Conservation (phyloP, 1,284 basidiomycete species). For the Golubevia sp. region DNA sequence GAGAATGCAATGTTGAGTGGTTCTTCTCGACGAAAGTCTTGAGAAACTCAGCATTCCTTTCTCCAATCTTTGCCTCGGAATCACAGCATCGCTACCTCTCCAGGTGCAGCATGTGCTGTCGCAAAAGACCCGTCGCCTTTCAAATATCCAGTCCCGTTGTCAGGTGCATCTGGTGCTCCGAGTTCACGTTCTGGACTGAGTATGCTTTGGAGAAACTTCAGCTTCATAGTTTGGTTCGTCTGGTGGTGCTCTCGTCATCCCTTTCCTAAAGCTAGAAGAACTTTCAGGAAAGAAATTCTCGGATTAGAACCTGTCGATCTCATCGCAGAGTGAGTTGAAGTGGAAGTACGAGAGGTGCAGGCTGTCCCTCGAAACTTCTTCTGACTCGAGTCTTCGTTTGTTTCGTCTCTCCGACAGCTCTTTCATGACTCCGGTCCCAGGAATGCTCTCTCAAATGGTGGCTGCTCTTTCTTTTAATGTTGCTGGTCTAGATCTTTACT, state of each 20-base stretch:
- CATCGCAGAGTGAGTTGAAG: no score
- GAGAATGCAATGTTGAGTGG: no score
- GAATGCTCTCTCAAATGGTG: constrained; percentile 16
- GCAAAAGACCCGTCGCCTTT: neutral
- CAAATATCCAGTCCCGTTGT: constrained; percentile 2
- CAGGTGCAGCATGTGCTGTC: constrained; percentile 4
- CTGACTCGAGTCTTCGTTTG: no score
- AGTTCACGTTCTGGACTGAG: constrained; percentile 10
- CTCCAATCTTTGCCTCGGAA: no score
- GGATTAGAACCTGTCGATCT: constrained; percentile 22
- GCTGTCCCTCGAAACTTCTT: no score
- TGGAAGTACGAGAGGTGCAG: no score
- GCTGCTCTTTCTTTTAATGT: constrained; percentile 27
- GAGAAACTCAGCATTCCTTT: no score
- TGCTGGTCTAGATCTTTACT: constrained; percentile 23
- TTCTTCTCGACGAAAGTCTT: no score
- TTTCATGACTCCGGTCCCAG: constrained; percentile 26
- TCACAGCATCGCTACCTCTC: constrained; percentile 5
- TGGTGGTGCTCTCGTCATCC: neutral
- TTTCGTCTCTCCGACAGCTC: no score
- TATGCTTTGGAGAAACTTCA: neutral
- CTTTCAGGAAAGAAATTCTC: constrained; percentile 10
- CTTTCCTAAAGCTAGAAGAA: neutral
- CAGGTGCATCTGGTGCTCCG: constrained; percentile 4
- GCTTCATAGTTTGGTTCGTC: neutral